phyloP scores from a whole-genome alignment of 176 grass and related monocot genomes.

The Zoysia pacifica region DNA sequence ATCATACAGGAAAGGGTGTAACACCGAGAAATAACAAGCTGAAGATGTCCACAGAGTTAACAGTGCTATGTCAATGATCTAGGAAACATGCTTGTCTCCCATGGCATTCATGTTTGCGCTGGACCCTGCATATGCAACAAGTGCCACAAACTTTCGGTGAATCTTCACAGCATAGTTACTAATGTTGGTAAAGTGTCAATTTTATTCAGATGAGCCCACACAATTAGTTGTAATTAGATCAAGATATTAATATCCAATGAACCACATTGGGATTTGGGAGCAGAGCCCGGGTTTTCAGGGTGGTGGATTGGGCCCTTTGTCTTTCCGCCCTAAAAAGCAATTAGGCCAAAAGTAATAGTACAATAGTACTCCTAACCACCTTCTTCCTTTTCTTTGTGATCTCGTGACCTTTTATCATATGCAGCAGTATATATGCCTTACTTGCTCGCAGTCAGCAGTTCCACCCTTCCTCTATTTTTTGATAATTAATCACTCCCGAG shows the following conservation, averaged over 20 bases:
- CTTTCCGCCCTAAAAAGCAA: conserved; percentile 69
- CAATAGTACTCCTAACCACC: conserved; percentile 35
- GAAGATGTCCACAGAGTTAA: background rate
- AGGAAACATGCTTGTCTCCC: background rate
- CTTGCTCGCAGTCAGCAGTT: conserved; percentile 39
- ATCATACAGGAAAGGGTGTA: background rate
- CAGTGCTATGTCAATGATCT: background rate
- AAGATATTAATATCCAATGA: conserved; percentile 34
- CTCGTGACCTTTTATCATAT: conserved; percentile 50
- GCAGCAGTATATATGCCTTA: conserved; percentile 47
- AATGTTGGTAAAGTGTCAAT: conserved; percentile 19
- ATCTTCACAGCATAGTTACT: background rate
- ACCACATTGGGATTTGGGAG: conserved; percentile 37
- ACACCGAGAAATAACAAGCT: background rate
- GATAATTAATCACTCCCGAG: conserved; percentile 48
- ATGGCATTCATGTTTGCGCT: background rate
- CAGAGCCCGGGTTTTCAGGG: conserved; percentile 55
- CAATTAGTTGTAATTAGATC: conserved; percentile 24
- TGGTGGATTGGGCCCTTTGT: conserved; percentile 41
- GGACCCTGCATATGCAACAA: conserved; percentile 9
- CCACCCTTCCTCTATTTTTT: conserved; percentile 4
- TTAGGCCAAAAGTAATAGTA: conserved; percentile 46
- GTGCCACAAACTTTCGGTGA: background rate
- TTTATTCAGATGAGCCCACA: conserved; percentile 37
- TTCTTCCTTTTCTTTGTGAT: conserved; percentile 35